These are phyloP conservation scores for Ustilago sp. DNA, from an alignment of 1,284 basidiomycete species.

Conservation along the genomic window DNA sequence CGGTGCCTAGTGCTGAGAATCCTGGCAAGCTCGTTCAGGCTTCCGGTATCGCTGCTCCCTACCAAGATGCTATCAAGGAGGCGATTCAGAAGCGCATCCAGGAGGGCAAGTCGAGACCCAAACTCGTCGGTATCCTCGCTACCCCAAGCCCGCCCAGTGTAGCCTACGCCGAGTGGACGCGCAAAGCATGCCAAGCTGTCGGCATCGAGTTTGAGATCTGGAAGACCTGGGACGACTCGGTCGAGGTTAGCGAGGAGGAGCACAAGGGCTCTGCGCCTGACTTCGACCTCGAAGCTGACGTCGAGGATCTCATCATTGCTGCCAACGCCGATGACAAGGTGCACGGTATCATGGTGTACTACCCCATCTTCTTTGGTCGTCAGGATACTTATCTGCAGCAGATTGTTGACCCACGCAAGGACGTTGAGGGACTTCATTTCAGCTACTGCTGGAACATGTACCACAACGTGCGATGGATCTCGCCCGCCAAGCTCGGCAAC, in stretches of 20 bases:
- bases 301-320: slow-evolving; percentile 68
- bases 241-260: slow-evolving; percentile 69
- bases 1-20: slow-evolving; percentile 54
- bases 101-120: slow-evolving; percentile 72
- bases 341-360: slow-evolving; percentile 91
- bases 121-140: slow-evolving; percentile 90
- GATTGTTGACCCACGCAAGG: slow-evolving; percentile 94
- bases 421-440: slow-evolving; percentile 95
- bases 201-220: slow-evolving; percentile 83
- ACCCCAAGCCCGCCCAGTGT: slow-evolving; percentile 87
- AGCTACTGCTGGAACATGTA: slow-evolving; percentile 70
- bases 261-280: slow-evolving; percentile 77
- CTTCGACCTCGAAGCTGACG: slow-evolving; percentile 81
- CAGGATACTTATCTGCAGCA: slow-evolving; percentile 96
- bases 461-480: slow-evolving; percentile 69
- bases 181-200: slow-evolving; percentile 87
- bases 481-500: slow-evolving; percentile 63
- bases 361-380: slow-evolving; percentile 70
- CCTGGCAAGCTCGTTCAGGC: slow-evolving; percentile 66
- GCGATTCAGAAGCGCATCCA: slow-evolving; percentile 52
- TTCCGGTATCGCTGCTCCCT: slow-evolving; percentile 63
- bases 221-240: slow-evolving; percentile 68
- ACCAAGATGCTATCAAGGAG: slow-evolving; percentile 58
- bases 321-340: slow-evolving; percentile 85
- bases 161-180: slow-evolving; percentile 92